phyloP scores from a whole-genome alignment of 2,329 filamentous ascomycete species.

The Tympanopsis confertula region DNA sequence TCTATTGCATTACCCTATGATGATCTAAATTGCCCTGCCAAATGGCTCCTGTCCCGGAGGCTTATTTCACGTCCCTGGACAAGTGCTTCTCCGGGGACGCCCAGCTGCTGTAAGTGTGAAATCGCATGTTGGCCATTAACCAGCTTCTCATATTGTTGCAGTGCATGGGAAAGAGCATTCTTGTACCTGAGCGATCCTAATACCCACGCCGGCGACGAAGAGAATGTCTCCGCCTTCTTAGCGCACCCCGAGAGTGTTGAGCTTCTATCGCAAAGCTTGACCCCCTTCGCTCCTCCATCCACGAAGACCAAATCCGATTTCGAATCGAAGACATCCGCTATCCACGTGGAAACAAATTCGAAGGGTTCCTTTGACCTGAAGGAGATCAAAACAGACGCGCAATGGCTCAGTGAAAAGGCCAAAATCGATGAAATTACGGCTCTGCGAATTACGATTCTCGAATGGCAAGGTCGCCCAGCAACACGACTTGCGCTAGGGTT shows the following conservation, averaged over 20 bases:
- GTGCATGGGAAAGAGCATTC: neutral
- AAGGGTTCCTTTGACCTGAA: neutral
- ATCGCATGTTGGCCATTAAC: too few species aligned
- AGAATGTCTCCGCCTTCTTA: neutral
- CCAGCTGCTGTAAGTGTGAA: constrained; percentile 1
- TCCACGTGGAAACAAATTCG: neutral
- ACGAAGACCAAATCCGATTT: constrained; percentile 1
- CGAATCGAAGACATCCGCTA: neutral
- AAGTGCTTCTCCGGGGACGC: constrained; percentile 1
- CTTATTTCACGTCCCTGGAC: constrained; percentile 1
- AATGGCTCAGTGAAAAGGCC: neutral
- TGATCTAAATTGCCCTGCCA: constrained; percentile 1
- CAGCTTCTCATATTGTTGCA: neutral
- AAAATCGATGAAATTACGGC: neutral
- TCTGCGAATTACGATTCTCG: neutral
- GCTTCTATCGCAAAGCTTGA: neutral
- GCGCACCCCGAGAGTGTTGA: neutral
- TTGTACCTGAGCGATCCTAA: neutral
- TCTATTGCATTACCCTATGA: neutral
- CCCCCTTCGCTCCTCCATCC: neutral
- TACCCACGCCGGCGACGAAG: neutral
- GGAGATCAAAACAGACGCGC: neutral
- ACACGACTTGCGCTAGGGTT: neutral
- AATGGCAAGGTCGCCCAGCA: neutral
- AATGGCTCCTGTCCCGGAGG: constrained; percentile 1